These are phyloP conservation scores for Populus ilicifolia DNA, from an alignment of 345 rosid genomes.

Conservation along the genomic window DNA sequence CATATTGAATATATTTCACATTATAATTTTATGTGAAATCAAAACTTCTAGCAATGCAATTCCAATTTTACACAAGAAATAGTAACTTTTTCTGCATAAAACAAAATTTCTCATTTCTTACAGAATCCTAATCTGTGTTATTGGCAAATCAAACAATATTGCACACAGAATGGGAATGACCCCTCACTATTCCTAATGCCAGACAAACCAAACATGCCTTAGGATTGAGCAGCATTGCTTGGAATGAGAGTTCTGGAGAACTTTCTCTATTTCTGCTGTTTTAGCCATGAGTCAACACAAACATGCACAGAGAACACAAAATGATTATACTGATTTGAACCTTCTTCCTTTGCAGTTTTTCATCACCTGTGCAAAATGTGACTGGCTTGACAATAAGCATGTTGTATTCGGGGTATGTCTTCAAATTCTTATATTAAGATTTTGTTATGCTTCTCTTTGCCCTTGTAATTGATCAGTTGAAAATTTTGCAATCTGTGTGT, in stretches of 20 bases:
- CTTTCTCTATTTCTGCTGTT: neutral
- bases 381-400: conserved; percentile 98
- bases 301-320: neutral
- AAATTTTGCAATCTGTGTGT: neutral
- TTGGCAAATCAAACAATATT: neutral
- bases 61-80: too few relatives aligned
- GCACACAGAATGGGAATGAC: neutral
- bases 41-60: too few relatives aligned
- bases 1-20: too few relatives aligned
- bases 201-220: neutral
- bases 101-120: too few relatives aligned
- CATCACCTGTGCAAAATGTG: conserved; percentile 89
- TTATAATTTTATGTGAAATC: too few relatives aligned
- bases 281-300: neutral
- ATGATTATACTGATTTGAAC: neutral
- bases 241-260: neutral
- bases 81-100: too few relatives aligned
- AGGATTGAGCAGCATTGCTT: neutral
- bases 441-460: neutral
- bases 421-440: neutral
- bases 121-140: neutral
- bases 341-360: conserved; percentile 67
- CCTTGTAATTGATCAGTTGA: neutral
- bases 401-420: conserved; percentile 92
- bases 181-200: neutral